Evolutionary conservation across 306 rosid species (phyloP).

Genomic region (Delonix regia): DNA sequence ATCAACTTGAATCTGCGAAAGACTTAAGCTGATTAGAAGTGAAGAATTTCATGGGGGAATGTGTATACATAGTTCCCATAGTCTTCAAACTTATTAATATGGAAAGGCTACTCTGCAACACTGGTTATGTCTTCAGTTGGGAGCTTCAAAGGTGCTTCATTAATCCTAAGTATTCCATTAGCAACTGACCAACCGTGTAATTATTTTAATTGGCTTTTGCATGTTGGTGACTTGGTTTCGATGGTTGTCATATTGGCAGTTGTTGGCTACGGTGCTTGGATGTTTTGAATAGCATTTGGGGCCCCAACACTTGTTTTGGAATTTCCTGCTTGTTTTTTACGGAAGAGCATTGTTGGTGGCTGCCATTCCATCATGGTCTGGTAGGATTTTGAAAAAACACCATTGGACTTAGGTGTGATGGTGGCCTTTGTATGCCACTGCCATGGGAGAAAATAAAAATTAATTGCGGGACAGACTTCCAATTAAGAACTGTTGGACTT

Average conservation of each 20-base stretch:
- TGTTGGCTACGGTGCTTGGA: background rate
- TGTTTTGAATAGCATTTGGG: background rate
- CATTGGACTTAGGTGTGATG: background rate
- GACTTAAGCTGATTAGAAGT: background rate
- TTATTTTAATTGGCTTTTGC: background rate
- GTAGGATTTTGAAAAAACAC: background rate
- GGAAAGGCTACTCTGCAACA: background rate
- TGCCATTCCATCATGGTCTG: background rate
- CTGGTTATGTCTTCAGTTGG: background rate
- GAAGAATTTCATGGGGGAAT: background rate
- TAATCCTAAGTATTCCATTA: background rate
- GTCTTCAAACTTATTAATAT: background rate
- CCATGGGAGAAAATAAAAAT: too few relatives aligned
- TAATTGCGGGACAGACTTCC: too few relatives aligned
- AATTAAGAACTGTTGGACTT: too few relatives aligned
- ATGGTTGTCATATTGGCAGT: background rate
- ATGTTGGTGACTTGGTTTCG: background rate
- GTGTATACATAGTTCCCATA: constrained; percentile 1
- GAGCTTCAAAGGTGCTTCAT: background rate
- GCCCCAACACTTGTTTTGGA: background rate
- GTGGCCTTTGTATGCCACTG: background rate
- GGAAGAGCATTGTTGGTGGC: background rate
- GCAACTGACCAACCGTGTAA: background rate
- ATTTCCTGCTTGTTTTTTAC: background rate
- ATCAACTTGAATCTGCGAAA: constrained; percentile 10